Base-by-base conservation (phyloP, 1,139 yeast genomes). In the Suhomyces bribrorum region DNA sequence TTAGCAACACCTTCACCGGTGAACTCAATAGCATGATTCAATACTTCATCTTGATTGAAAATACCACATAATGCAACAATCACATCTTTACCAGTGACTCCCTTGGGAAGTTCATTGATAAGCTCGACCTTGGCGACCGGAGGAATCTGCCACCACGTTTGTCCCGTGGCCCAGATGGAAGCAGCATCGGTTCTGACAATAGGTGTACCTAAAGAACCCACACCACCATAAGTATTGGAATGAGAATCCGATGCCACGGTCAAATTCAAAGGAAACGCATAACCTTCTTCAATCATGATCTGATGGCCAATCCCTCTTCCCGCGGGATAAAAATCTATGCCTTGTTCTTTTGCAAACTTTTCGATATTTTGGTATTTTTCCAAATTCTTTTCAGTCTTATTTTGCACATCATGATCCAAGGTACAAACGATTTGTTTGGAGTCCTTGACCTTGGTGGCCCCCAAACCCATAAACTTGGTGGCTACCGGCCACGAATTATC, bases 121-220 rank as follows among this genome's bases (percentile, higher is more conserved):
- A 92, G 75, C 62, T 87, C 95, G 9, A 92, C 97, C 57, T 83
- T 82, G 29, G 98, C 98, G 15, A 92, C 97, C 1, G 98, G 98
- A 4, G 99, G 99, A 43, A 92, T 87, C 78, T 94, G 98, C 98
- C 98, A 92, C 99, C 99, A 92, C 4, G 98, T 94, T 67, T 88
- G 95, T 31, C 97, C 97, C 0, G 98, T 92, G 12, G 98, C 97
- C 99, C 99, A 92, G 50, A 94, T 92, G 5, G 97, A 83, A 2
- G 99, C 98, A 14, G 97, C 98, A 63, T 92, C 99, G 0, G 99
- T 94, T 63, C 99, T 79, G 41, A 92, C 99, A 43, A 92, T 86
- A 3, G 99, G 97, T 1, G 98, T 94, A 34, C 99, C 99, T 44
- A 94, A 71, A 17, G 96, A 72, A 14, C 97, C 98, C 31, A 92